These are phyloP conservation scores for Cyberlindnera bimundalis DNA, from an alignment of 805 yeast genomes.

Conservation along the genomic window DNA sequence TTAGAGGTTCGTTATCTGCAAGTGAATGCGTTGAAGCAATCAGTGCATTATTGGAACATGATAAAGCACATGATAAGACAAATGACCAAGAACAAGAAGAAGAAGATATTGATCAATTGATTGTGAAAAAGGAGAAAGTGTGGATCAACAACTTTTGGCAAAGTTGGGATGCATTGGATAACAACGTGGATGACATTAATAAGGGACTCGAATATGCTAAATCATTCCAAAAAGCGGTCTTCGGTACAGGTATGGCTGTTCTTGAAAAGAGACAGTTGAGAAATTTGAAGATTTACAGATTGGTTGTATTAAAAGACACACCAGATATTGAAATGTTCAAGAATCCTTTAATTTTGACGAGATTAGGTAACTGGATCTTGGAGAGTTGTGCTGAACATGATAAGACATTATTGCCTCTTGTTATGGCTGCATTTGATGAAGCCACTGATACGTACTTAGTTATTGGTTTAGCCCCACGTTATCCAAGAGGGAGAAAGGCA, in stretches of 20 bases:
- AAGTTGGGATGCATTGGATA: conserved; percentile 61
- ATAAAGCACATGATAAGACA: conserved; percentile 34
- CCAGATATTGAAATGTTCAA: conserved; percentile 74
- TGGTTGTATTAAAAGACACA: conserved; percentile 87
- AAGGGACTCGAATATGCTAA: conserved; percentile 87
- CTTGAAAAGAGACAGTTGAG: conserved; percentile 79
- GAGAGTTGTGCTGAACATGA: conserved; percentile 85
- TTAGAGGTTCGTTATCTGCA: conserved; percentile 81
- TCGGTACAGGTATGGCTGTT: conserved; percentile 84
- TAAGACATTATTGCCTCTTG: conserved; percentile 67
- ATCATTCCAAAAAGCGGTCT: conserved; percentile 73
- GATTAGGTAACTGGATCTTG: conserved; percentile 86
- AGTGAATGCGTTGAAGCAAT: conserved; percentile 90
- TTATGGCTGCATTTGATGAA: conserved; percentile 77
- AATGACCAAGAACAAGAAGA: conserved; percentile 22
- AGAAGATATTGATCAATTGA: conserved; percentile 31
- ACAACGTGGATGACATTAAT: conserved; percentile 46
- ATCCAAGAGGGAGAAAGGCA: conserved; percentile 47
- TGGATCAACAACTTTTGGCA: conserved; percentile 78
- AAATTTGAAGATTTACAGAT: conserved; percentile 72
- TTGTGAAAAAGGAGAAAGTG: conserved; percentile 46
- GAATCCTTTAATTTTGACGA: conserved; percentile 81
- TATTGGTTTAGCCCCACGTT: conserved; percentile 84
- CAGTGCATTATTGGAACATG: conserved; percentile 77
- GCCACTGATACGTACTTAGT: conserved; percentile 77